Evolutionary conservation across 176 grass and related monocot genomes (phyloP), one percentile per base, ranked within the genome.

Genomic region (Paspalum notatum): DNA sequence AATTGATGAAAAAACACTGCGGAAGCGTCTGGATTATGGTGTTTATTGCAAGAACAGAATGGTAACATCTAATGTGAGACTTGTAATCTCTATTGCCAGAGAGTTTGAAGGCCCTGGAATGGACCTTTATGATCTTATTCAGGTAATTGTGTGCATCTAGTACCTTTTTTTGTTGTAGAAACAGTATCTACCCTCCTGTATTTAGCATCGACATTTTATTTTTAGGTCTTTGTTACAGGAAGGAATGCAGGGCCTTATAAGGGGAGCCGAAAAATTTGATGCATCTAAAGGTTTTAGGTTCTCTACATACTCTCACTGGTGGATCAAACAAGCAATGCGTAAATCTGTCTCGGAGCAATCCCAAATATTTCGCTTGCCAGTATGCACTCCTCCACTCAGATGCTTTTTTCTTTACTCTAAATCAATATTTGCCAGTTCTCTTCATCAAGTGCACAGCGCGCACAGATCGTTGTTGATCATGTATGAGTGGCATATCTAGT

Each of bases 251-350:
- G 96, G 96, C 68, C 88, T 98, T 11, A 76, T 89, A 72, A 89
- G 81, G 55, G 92, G 84, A 13, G 88, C 87, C 39, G 96, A 98
- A 86, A 98, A 93, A 53, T 98, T 98, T 88, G 92, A 98, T 76
- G 86, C 84, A 47, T 91, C 88, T 3, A 98, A 91, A 79, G 96
- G 96, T 85, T 98, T 98, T 79, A 95, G 91, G 74, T 98, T 95
- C 56, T 98, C 96, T 15, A 98, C 96, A 16, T 98, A 98, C 86
- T 89, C 90, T 52, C 90, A 95, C 76, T 95, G 96, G 92, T 98
- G 92, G 92, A 98, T 95, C 60, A 98, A 89, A 78, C 95, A 98
- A 82, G 80, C 92, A 81, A 91, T 98, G 60, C 84, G 92, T 46
- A 98, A 87, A 44, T 94, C 81, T 79, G 90, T 98, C 46, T 85